Base-by-base conservation (phyloP, 768 basidiomycete species). In the Termitomyces bulborhizus region DNA sequence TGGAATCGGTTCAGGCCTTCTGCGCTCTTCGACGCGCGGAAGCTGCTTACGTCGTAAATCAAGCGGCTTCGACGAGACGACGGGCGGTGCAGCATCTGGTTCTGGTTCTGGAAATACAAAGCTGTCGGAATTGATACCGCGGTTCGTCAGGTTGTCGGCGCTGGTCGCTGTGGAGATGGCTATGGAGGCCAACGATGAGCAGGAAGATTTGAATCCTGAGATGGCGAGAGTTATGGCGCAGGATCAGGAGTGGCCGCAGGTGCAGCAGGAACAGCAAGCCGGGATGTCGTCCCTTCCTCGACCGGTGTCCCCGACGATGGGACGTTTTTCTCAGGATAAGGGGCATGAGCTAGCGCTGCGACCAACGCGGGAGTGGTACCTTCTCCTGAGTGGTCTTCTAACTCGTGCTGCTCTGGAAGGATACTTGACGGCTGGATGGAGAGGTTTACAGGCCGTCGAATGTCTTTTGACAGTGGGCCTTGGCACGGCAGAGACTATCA, bases 331-430 rank as follows among this genome's bases (percentile, higher is more conserved):
- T 36, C 70, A 67, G 40, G 67, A 67, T 5, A 65, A 72, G 56
- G 68, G 72, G 61, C 76, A 76, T 43, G 74, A 73, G 4, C 63
- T 70, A n/a, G 84, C 86, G 0, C 67, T 89, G 34, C 74, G 76
- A 2, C 91, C 91, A 0, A 85, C 89, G 27, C 71, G 80, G 26
- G 83, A 84, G 59, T 94, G 92, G 92, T 94, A 92, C 68, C 76
- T 86, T 70, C 76, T 95, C 12, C 75, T 93, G 15, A 81, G 82
- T 0, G 85, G 88, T 1, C 72, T 95, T 24, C 73, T 92, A 29
- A 90, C 90, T 5, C 81, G 91, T n/a, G 90, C 90, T 0, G 87
- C 84, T 18, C 69, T 94, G 50, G 90, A 95, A 63, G 92, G 92
- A 0, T 94, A 93, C 64, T 75, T 93, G 44, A 84, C 83, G 1